Base-by-base conservation (phyloP, 371 early-diverging fungal species). In the Mucor racemosus region DNA sequence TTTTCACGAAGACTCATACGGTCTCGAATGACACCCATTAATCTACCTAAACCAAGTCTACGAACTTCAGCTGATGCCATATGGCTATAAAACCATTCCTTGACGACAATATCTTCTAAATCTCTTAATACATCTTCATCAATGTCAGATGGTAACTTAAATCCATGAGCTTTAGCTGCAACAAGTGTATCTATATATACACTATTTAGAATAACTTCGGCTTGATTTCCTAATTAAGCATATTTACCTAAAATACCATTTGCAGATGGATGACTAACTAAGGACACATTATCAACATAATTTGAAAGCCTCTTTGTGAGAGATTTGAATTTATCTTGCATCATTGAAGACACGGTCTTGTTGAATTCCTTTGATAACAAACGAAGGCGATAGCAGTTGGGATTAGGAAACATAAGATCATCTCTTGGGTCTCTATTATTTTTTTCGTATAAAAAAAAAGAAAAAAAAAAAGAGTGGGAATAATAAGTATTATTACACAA, bases 1-100 rank as follows among this genome's bases (percentile, higher is more conserved):
- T 75, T 70, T 21, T 77, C 79, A 9, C 64, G 58, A 38, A 68
- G 67, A 8, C 68, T 69, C 78, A 89, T 81, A 14, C 80, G 68
- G 31, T 79, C 80, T 53, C 80, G 69, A 64, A 91, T 79, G 5
- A 85, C 88, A 11, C 76, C 76, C 67, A 85, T 62, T 26, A 89
- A 70, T 53, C 85, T 68, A 38, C 91, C 91, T 39, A 87, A 71
- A 7, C 80, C 79, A 38, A 89, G 71, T 31, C 82, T 72, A 26
- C 78, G 75, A 19, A 81, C 70, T 55, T 84, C 80, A 11, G 76
- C 64, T 5, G 69, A 68, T 17, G 58, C 44, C 59, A 67, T 73
- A 11, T 65, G 62, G 4, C 78, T 78, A 66, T 77, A 67, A 50
- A 84, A 84, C 77, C 79, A 80, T 61, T 84, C 84, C 9, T 76